These are phyloP conservation scores for Collybiopsis luxurians DNA, from an alignment of 768 basidiomycete species.

Conservation along the genomic window DNA sequence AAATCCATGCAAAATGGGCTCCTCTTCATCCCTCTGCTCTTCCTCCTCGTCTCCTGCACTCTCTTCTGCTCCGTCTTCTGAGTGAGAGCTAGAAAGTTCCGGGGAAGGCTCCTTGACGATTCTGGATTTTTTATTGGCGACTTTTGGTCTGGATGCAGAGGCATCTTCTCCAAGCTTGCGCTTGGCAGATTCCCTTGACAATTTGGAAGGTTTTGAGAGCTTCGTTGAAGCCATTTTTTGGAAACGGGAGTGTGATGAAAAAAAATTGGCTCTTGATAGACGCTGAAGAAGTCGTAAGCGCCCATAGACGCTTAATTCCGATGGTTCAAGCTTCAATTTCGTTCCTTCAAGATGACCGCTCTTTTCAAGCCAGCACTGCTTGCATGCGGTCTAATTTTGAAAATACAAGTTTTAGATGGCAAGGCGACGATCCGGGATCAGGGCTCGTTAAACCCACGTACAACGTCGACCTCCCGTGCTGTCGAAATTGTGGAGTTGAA, in stretches of 20 bases:
- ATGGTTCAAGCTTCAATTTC: no score
- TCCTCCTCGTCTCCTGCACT: constrained; percentile 4
- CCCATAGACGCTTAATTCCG: no score
- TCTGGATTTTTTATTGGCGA: constrained; percentile 7
- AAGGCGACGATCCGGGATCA: no score
- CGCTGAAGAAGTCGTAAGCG: no score
- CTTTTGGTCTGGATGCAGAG: neutral
- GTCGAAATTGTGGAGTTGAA: no score
- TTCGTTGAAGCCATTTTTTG: neutral
- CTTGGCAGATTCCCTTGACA: neutral
- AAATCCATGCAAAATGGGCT: constrained; percentile 60
- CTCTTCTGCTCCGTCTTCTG: neutral
- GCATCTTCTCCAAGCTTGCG: neutral
- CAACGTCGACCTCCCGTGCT: no score
- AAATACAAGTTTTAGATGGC: no score
- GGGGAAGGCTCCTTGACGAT: neutral
- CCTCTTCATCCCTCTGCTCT: constrained; percentile 9
- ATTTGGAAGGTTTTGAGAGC: neutral
- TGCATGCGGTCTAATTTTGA: no score
- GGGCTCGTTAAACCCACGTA: no score
- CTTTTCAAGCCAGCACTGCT: no score
- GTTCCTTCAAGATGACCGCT: no score
- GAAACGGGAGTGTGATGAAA: neutral
- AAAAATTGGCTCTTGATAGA: neutral
- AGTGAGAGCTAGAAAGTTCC: neutral